Evolutionary conservation across 2,329 filamentous ascomycete species (phyloP).

Genomic region (Chlorencoelia australis): DNA sequence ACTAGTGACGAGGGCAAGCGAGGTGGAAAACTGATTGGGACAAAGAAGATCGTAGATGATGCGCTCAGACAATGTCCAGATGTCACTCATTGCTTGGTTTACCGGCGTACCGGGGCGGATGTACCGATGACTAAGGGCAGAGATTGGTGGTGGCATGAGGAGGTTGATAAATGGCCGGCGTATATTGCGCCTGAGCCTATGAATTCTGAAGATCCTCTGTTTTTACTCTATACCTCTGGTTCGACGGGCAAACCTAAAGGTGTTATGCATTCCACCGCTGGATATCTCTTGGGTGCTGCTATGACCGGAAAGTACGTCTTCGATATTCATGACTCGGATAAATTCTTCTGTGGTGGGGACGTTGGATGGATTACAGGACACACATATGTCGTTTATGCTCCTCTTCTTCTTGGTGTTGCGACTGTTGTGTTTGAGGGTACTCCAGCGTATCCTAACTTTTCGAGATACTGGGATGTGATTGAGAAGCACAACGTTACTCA

Average conservation of each 20-base stretch:
- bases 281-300: constrained; percentile 89
- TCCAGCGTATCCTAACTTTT: constrained; percentile 94
- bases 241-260: constrained; percentile 99
- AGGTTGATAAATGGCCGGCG: constrained; percentile 89
- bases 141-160: constrained; percentile 98
- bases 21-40: constrained; percentile 92
- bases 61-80: constrained; percentile 92
- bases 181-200: constrained; percentile 86
- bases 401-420: constrained; percentile 81
- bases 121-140: constrained; percentile 83
- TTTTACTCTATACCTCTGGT: constrained; percentile 95
- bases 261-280: constrained; percentile 93
- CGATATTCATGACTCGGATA: constrained; percentile 88
- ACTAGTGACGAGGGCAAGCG: constrained; percentile 97
- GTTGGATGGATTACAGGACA: constrained; percentile 99
- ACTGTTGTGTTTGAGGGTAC: constrained; percentile 98
- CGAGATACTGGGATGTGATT: constrained; percentile 97
- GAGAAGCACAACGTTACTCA: constrained; percentile 92
- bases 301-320: constrained; percentile 97
- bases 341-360: constrained; percentile 95
- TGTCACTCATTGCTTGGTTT: constrained; percentile 78
- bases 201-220: constrained; percentile 90
- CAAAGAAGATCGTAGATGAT: constrained; percentile 98
- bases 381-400: constrained; percentile 96
- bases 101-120: constrained; percentile 88